Conservation (phyloP, 2,329 filamentous ascomycete species). For the Lojkania enalia region DNA sequence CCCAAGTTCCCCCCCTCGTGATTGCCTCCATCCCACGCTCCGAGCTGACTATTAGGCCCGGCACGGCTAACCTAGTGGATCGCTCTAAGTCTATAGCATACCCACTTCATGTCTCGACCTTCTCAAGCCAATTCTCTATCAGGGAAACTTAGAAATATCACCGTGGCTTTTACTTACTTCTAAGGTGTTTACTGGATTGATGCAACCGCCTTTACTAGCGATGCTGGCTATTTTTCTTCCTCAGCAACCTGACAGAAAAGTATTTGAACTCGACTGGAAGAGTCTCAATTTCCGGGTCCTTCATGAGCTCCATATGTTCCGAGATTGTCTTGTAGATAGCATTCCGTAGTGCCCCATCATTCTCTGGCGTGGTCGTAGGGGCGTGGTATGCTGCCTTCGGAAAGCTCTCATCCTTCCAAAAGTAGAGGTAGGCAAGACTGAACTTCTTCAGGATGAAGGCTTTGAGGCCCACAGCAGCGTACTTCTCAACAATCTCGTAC, state of each 20-base stretch:
- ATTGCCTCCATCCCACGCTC: no score
- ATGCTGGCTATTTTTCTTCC: no score
- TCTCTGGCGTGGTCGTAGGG: background rate
- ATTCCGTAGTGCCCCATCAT: background rate
- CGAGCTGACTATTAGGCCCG: no score
- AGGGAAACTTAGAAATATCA: no score
- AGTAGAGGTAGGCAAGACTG: background rate
- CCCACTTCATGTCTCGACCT: no score
- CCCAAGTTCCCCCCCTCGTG: no score
- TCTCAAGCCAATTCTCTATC: no score
- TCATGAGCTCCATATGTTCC: background rate
- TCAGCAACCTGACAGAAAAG: conserved; percentile 4
- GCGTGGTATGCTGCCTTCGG: background rate
- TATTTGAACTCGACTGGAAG: background rate
- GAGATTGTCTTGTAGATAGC: background rate
- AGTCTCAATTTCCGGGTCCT: conserved; percentile 2
- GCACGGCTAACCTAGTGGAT: no score
- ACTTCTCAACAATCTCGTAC: background rate
- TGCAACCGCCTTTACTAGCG: no score
- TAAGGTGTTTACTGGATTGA: no score
- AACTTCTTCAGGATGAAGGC: background rate
- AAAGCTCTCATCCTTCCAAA: background rate
- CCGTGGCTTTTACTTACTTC: no score
- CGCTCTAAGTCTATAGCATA: no score
- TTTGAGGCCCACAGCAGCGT: background rate